Conservation (phyloP, 371 early-diverging fungal genomes). For the Mortierella sp. region DNA sequence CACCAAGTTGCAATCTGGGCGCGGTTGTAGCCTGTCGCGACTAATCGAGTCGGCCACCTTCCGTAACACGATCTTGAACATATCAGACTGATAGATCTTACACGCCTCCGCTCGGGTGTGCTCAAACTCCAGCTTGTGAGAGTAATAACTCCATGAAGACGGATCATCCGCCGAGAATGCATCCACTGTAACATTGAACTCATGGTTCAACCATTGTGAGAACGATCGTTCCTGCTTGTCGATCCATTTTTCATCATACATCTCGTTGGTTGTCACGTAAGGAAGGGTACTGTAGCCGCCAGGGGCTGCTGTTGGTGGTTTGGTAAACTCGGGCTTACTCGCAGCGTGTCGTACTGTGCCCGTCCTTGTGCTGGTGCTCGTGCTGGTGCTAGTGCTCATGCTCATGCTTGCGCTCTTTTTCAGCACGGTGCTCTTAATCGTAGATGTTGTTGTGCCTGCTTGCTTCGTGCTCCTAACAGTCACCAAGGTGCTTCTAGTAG, state of each 20-base stretch:
- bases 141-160: slow-evolving; percentile 50
- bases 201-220: slow-evolving; percentile 53
- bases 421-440: slow-evolving; percentile 13
- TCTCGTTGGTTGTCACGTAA: slow-evolving; percentile 51
- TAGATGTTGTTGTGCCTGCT: background rate
- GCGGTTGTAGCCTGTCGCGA: slow-evolving; percentile 36
- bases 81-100: slow-evolving; percentile 50
- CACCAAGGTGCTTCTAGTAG: too few relatives aligned
- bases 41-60: slow-evolving; percentile 50
- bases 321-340: background rate
- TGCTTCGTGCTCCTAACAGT: too few relatives aligned
- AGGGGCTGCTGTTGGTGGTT: slow-evolving; percentile 15
- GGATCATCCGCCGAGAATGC: slow-evolving; percentile 43
- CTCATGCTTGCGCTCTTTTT: slow-evolving; percentile 17
- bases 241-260: slow-evolving; percentile 57
- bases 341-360: slow-evolving; percentile 24
- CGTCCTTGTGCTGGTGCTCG: slow-evolving; percentile 11
- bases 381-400: too few relatives aligned
- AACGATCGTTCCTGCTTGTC: slow-evolving; percentile 56
- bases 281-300: slow-evolving; percentile 48
- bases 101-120: slow-evolving; percentile 43
- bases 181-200: slow-evolving; percentile 50
- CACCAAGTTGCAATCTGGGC: slow-evolving; percentile 36
- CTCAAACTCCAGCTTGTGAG: slow-evolving; percentile 51
- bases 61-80: slow-evolving; percentile 38